Evolutionary conservation across 164 flowering plant genomes (phyloP), one percentile per base, ranked within the genome.

Genomic region (Kingdonia uniflora): DNA sequence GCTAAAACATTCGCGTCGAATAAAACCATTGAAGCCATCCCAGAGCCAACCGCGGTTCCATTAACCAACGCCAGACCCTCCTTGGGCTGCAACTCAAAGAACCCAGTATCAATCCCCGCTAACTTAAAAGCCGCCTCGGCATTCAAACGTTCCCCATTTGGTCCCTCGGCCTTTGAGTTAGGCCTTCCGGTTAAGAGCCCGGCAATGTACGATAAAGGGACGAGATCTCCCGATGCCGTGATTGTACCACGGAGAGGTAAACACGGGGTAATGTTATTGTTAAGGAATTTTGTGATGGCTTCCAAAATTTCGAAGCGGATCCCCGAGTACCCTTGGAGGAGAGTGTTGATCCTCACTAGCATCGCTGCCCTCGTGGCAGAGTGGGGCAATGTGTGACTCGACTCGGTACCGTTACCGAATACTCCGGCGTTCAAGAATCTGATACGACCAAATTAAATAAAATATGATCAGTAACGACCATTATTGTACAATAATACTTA

Each of bases 281-380:
- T 82, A 23, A 82, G 72, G 13, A 82, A 56, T 60, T 68, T 65
- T 0, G 80, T 47, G 14, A 78, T 75, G 56, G 87, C 77, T 59
- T 81, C 84, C 39, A 82, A 15, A 23, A 82, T 74, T 55, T 82
- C 88, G 51, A 75, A 82, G 2, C 88, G 66, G 47, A 82, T 82
- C 42, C 88, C 88, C 0, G 88, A 82, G 64, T 75, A 79, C 8
- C 88, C 88, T 47, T 82, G 88, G 19, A 82, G 76, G 14, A 82
- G 73, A 2, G 82, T 80, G 64, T 80, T 80, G 73, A 75, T 72
- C 41, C 87, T 68, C 1, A 81, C 84, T 4, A 82, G 57, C 82
- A 82, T 82, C 13, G 88, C 85, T 6, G 88, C 88, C 17, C 80
- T 66, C 44, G 80, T 78, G 20, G 83, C 62, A 0, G 79, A 45